A percentile compares a stretch with the other conserved stretches of the same genome.
Evolutionary conservation across 108 stramenopile genomes (phyloP).

Genomic region (Skeletonema tropicum): DNA sequence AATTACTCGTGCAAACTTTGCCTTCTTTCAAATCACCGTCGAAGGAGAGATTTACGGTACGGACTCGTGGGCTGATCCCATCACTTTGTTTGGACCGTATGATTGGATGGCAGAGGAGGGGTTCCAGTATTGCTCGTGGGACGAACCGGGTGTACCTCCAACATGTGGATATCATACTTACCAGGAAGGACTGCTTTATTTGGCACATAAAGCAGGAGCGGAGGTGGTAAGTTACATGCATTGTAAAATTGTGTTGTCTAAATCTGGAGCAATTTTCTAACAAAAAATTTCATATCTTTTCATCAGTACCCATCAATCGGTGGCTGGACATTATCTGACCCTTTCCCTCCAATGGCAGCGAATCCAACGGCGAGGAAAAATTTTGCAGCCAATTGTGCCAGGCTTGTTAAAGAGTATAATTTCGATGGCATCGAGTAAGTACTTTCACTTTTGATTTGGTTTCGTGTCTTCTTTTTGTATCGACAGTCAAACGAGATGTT

Average conservation of each 20-base stretch:
- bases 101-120: constrained; percentile 28
- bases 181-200: constrained; percentile 25
- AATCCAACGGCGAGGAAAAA: constrained; percentile 11
- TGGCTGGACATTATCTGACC: constrained; percentile 34
- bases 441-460: too few relatives aligned
- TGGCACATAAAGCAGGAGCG: constrained; percentile 28
- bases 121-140: constrained; percentile 20
- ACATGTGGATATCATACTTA: constrained; percentile 13
- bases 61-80: constrained; percentile 40
- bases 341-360: constrained; percentile 40
- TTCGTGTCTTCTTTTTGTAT: not conserved
- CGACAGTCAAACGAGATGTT: too few relatives aligned
- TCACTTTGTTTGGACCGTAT: constrained; percentile 23
- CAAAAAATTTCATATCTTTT: too few relatives aligned
- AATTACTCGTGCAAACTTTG: constrained; percentile 39
- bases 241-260: constrained; percentile 28
- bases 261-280: not conserved
- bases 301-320: constrained; percentile 22
- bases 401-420: constrained; percentile 26
- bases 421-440: constrained; percentile 31
- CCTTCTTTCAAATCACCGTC: constrained; percentile 32
- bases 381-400: constrained; percentile 25
- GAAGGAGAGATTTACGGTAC: constrained; percentile 36
- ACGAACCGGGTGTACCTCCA: constrained; percentile 14
- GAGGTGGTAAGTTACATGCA: constrained; percentile 11